A percentile compares a stretch with the other conserved stretches of the same genome.
phyloP scores from a whole-genome alignment of 164 flowering plant genomes.

The Vitis amurensis region DNA sequence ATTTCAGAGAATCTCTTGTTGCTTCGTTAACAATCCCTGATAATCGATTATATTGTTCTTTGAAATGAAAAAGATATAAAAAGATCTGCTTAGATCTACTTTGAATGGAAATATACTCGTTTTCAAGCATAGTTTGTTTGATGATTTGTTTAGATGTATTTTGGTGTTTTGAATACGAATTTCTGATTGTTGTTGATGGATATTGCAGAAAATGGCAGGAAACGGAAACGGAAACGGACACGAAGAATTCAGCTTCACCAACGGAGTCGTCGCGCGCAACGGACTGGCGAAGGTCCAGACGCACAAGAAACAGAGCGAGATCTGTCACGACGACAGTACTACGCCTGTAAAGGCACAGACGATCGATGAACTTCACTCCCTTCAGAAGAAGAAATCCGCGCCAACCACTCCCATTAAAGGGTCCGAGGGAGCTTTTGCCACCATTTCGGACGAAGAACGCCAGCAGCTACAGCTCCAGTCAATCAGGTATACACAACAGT shows the following conservation, averaged over 20 bases:
- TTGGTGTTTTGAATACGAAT: no score
- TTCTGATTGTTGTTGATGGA: no score
- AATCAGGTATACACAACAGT: conserved; percentile 58
- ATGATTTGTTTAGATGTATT: no score
- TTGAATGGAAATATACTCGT: no score
- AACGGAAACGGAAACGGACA: conserved; percentile 41
- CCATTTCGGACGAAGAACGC: conserved; percentile 69
- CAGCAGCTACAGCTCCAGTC: conserved; percentile 90
- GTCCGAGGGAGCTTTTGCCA: conserved; percentile 31
- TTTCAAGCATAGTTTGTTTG: no score
- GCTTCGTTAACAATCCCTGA: no score
- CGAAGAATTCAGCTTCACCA: conserved; percentile 33
- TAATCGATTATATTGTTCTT: no score
- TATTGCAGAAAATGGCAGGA: conserved; percentile 32
- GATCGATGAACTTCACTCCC: conserved; percentile 77
- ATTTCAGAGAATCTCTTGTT: neutral
- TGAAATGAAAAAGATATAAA: no score
- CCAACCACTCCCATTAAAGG: conserved; percentile 74
- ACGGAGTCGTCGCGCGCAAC: conserved; percentile 24
- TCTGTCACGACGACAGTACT: conserved; percentile 65
- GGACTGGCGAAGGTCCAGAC: conserved; percentile 51
- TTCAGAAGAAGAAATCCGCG: conserved; percentile 75
- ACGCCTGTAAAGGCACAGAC: conserved; percentile 74
- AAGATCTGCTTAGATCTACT: no score
- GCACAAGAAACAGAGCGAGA: conserved; percentile 33